Evolutionary conservation across 78 protist species (phyloP), one percentile per base, ranked within the genome.

Genomic region (Capsaspora owczarzaki): DNA sequence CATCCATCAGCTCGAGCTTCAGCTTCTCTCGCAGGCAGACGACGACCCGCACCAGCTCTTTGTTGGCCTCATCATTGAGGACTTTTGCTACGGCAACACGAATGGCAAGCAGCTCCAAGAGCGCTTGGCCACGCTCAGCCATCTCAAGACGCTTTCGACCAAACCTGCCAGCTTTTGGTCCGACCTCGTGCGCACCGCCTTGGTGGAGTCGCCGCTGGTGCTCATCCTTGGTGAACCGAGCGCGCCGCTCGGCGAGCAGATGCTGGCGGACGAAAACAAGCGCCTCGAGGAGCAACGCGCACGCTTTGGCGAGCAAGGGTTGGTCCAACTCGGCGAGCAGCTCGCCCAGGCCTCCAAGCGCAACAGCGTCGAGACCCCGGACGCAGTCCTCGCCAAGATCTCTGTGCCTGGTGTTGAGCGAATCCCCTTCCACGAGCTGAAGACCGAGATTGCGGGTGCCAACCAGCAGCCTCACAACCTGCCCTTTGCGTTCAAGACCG

Each of bases 341-440:
- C 74, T 82, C 40, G 85, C 47, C 27, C 35, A 1, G 8, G 79
- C 80, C 33, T 29, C 16, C 40, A 41, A 2, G 29, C 37, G n/a
- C 20, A 82, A 82, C 60, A 79, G 53, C 0, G 79, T 74, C 33
- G 76, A 49, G 61, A 33, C 27, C 22, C 85, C 85, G 35, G 60
- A 1, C n/a, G 79, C 47, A 41, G 20, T 82, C n/a, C 4, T 82
- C n/a, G 66, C 66, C 31, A 6, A 10, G 12, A 3, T 60, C 35
- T 25, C 66, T 27, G 66, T 60, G 35, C 35, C 66, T 6, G 22
- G 35, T 3, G 22, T 16, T 6, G 6, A 5, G n/a, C 5, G 31
- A 10, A 27, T 60, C 66, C n/a, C 31, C 66, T 60, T 60, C n/a
- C 66, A 60, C 66, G 10, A 12, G 31, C 33, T 60, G 66, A 5